Evolutionary conservation across 345 rosid genomes (phyloP), one percentile per base, ranked within the genome.

Genomic region (Linum lewisii): DNA sequence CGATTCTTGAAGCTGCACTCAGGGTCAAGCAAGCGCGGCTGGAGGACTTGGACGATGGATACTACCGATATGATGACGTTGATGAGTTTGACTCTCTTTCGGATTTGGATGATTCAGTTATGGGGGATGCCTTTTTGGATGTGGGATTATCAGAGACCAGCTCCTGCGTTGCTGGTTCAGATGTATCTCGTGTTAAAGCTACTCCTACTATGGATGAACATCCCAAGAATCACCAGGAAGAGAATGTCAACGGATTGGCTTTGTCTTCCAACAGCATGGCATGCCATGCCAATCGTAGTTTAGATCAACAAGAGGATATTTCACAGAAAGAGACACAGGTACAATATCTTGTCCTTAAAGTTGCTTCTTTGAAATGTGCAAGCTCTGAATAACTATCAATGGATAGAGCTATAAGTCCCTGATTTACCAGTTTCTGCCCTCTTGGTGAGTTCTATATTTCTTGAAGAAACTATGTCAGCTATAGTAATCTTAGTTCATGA

Each of bases 1-100:
- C 77, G 49, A 75, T 85, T 53, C 82, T 85, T 65, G 84, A 85
- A 74, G 73, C 77, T 66, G 77, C 84, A 50, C 86, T 85, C 36
- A 65, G 16, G 24, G 64, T 85, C 69, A 85, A 79, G 75, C 76
- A 77, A 74, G 88, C 86, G 49, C 79, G 92, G 49, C 60, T 80
- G 59, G 72, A 79, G 58, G 55, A 51, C 58, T 47, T 56, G 37
- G 75, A 71, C 57, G 72, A 68, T 38, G 15, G 36, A 37, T 55
- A 25, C 54, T 51, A 63, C 71, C 61, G 42, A 50, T 38, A 58
- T 49, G 57, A 62, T 56, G 74, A 66, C 54, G 57, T 54, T 66
- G 76, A 64, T 25, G 80, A 74, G 68, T 69, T 60, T 63, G 78
- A 76, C 64, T 60, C 16, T 51, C 72, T 79, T 51, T 54, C 58